Base-by-base conservation (phyloP, 1,284 basidiomycete genomes). In the Rhodotorula sp. region DNA sequence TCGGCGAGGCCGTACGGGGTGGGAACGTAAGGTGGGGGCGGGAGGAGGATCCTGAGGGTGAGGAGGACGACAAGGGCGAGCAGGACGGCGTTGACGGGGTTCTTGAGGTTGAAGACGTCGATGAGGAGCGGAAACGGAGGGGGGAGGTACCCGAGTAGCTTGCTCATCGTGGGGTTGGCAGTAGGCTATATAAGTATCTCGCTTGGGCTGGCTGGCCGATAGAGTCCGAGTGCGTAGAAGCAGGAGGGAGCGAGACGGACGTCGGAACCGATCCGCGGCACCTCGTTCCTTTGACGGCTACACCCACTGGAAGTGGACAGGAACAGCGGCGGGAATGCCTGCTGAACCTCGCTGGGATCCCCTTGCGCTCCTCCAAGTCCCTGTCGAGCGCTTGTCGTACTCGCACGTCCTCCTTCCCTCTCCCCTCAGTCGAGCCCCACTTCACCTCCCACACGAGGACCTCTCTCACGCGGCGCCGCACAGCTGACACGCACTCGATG, bases 81-180 rank as follows among this genome's bases (percentile, higher is more conserved):
- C 59, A 77, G 78, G 34, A 73, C 16, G 1, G 75, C 73, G 67
- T 72, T 73, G 58, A 57, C 4, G 4, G 70, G 66, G 58, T 64
- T 50, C 19, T 48, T 19, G 19, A 34, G 19, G 48, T 31, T 34
- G 19, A 62, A 34, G 54, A 62, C 16, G 28, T n/a, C 31, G 64
- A 34, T 12, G 23, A 58, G 34, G 28, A 45, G 47, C 21, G 55
- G n/a, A 34, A 50, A 14, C 19, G 28, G 26, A 2, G 60, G 47
- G 3, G 52, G 55, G 0, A 56, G 54, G 52, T 57, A 23, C 19
- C 5, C 21, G 16, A 52, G 12, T 12, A 45, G 23, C 16, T 18
- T 34, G 49, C 19, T 26, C 52, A 57, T 57, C 7, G 31, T 34
- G 26, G 26, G 28, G 28, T 28, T 28, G 4, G 47, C n/a, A n/a